Percentiles rank a stretch among this genome's conserved stretches.
phyloP scores from a whole-genome alignment of 192 early-diverging fungal genomes.

The Jimgerdemannia flammicorona region DNA sequence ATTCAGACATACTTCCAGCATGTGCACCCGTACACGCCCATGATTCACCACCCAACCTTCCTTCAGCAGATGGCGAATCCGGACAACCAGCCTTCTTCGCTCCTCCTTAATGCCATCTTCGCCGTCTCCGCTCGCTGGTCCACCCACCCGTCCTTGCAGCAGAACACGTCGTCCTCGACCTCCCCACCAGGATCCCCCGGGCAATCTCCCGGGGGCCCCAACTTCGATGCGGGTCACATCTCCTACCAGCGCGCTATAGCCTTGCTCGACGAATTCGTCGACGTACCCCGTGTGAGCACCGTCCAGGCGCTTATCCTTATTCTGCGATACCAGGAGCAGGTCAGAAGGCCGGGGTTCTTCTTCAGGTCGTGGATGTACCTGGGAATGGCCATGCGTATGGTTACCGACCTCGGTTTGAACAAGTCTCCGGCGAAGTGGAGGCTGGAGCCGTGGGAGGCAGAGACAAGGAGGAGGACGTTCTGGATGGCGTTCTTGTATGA shows the following conservation, averaged over 20 bases:
- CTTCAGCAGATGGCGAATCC: conserved; percentile 38
- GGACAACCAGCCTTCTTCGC: conserved; percentile 33
- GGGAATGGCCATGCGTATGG: conserved; percentile 23
- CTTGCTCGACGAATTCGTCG: conserved; percentile 43
- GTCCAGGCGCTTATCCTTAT: conserved; percentile 48
- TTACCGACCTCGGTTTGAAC: conserved; percentile 18
- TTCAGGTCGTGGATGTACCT: conserved; percentile 47
- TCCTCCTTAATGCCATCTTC: conserved; percentile 50
- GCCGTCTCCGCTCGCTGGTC: conserved; percentile 48
- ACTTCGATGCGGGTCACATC: conserved; percentile 3
- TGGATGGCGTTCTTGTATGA: conserved; percentile 31
- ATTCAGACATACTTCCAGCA: conserved; percentile 48
- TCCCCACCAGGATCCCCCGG: neutral
- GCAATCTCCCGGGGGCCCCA: too few species aligned
- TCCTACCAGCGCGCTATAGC: conserved; percentile 25
- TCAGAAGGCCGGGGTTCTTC: conserved; percentile 39
- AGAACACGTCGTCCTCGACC: neutral
- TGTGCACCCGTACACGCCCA: conserved; percentile 49
- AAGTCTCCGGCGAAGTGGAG: conserved; percentile 3
- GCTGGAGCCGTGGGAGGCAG: conserved; percentile 2
- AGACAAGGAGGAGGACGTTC: conserved; percentile 26
- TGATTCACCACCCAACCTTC: conserved; percentile 50
- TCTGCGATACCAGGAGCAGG: conserved; percentile 50
- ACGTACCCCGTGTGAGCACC: conserved; percentile 44
- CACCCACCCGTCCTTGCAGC: neutral